phyloP scores from a whole-genome alignment of 768 basidiomycete species.

The Exsudoporus frostii region DNA sequence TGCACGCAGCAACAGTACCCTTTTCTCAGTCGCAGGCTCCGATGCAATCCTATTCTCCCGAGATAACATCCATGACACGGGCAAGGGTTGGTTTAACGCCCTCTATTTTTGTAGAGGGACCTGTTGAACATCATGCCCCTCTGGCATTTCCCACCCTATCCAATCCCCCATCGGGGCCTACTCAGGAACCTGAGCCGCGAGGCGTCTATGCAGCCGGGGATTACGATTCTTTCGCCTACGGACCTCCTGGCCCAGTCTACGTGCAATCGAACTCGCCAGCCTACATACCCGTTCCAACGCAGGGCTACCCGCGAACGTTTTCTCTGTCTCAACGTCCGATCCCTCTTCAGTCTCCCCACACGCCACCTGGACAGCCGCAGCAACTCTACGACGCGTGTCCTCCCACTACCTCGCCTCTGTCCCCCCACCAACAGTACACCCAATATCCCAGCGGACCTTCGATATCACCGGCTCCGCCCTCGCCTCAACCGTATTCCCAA shows the following conservation, averaged over 20 bases:
- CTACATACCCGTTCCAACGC: constrained; percentile 1
- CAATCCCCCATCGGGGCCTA: not conserved
- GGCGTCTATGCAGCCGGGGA: not conserved
- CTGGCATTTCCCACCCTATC: constrained; percentile 6
- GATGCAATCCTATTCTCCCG: constrained; percentile 5
- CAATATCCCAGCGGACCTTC: constrained; percentile 10
- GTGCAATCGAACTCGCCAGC: constrained; percentile 9
- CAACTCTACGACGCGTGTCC: constrained; percentile 9
- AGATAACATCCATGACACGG: not conserved
- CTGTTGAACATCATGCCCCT: not conserved
- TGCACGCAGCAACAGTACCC: constrained; percentile 5
- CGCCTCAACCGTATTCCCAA: constrained; percentile 13
- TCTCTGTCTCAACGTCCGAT: constrained; percentile 9
- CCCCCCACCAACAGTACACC: constrained; percentile 13
- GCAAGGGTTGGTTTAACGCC: constrained; percentile 7
- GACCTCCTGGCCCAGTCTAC: constrained; percentile 8
- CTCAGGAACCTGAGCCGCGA: not conserved
- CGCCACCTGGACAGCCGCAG: constrained; percentile 11
- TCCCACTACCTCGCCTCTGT: not conserved
- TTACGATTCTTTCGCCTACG: not conserved
- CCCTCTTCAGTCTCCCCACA: constrained; percentile 9
- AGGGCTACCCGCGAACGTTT: constrained; percentile 2
- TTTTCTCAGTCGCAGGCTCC: constrained; percentile 8
- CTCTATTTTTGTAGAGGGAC: constrained; percentile 18
- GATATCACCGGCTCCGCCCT: constrained; percentile 8